Evolutionary conservation across 2,329 filamentous ascomycete genomes (phyloP), one percentile per base, ranked within the genome.

Genomic region (Nannizziopsis arthrosporioides): DNA sequence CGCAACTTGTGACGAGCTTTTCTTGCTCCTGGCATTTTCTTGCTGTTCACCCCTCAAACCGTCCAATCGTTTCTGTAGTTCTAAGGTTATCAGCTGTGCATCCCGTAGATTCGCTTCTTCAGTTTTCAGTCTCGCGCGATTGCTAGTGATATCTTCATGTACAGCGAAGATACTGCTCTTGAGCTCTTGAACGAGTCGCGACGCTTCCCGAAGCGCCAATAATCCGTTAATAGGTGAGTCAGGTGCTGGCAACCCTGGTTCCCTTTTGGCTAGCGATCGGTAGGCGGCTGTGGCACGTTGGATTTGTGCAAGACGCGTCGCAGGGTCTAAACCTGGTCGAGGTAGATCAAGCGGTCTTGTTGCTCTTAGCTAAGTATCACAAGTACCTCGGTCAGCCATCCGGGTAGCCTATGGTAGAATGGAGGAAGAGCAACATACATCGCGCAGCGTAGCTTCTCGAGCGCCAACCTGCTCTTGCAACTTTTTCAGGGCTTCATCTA

Each of bases 221-320:
- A 93, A 70, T 5, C 81, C 78, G 2, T 85, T 84, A 5, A 92
- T 65, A 5, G 81, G 72, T 15, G 85, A 90, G 43, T 75, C 77
- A 8, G 77, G 68, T 18, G 73, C 71, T 2, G 85, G 85, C 17
- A 90, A 68, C 55, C 79, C 78, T 7, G 82, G 81, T 44, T 80
- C 73, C 11, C 74, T 72, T 38, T 75, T 68, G 10, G 78, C 74
- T 41, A 87, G 68, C 12, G 75, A 73, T 45, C 78, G 74, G 57
- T 88, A 86, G 2, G 83, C 84, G 43, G 72, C 67, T 56, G 77
- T 80, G 59, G 88, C 68, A 34, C 68, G 61, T 46, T 65, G 67
- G 27, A 76, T 63, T 65, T 80, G 66, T n/a, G 57, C 58, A 2
- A 69, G 56, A 34, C 70, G 67, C 12, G 55, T 54, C 51, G 55